Conservation (phyloP, 495 filamentous ascomycete genomes). For the Amphirosellinia nigrospora region DNA sequence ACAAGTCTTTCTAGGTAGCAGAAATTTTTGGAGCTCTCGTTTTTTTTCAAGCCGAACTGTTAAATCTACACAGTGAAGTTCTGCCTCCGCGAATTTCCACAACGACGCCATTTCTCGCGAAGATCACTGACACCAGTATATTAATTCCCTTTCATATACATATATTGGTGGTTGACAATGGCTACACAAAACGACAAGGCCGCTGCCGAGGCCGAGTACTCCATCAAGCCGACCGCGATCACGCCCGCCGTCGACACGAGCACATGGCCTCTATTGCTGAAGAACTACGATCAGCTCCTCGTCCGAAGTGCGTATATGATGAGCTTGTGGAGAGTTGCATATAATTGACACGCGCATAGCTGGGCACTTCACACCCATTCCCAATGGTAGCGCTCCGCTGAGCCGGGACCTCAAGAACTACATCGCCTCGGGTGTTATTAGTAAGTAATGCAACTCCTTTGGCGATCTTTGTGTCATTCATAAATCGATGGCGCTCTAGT, state of each 20-base stretch:
- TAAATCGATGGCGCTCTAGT: neutral
- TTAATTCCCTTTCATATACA: constrained; percentile 21
- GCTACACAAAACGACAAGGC: constrained; percentile 65
- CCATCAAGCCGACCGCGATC: constrained; percentile 84
- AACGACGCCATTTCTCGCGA: constrained; percentile 25
- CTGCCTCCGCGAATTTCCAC: constrained; percentile 21
- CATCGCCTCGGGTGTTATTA: constrained; percentile 95
- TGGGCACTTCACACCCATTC: constrained; percentile 93
- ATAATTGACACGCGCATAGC: constrained; percentile 37
- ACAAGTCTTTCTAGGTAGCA: constrained; percentile 8
- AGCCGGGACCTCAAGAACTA: constrained; percentile 95
- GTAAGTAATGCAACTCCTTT: constrained; percentile 12
- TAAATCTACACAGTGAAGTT: constrained; percentile 30
- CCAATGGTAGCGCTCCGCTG: constrained; percentile 81
- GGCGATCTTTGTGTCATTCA: neutral
- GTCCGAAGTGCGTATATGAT: constrained; percentile 54
- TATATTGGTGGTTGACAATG: constrained; percentile 50
- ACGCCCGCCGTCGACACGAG: constrained; percentile 75
- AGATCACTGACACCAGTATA: constrained; percentile 30
- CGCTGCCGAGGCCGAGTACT: constrained; percentile 72
- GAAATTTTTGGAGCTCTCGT: constrained; percentile 43
- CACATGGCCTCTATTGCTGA: constrained; percentile 87
- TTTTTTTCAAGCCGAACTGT: constrained; percentile 27
- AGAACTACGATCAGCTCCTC: constrained; percentile 77
- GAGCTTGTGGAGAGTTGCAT: neutral